A percentile compares a stretch with the other conserved stretches of the same genome.
Conservation (phyloP, 805 yeast species). For the Hanseniaspora opuntiae region DNA sequence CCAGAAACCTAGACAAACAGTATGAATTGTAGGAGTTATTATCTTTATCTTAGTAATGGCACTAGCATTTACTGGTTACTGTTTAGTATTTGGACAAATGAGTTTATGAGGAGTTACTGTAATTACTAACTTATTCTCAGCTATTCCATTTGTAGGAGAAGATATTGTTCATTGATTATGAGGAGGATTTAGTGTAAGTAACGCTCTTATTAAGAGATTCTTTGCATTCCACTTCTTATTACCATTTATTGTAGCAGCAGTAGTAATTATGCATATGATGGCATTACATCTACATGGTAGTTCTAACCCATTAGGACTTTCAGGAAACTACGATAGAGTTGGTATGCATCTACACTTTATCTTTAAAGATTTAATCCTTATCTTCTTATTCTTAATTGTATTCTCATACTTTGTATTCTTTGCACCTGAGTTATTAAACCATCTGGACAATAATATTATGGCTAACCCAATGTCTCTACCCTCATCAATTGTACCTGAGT, state of each 20-base stretch:
- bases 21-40: slow-evolving; percentile 14
- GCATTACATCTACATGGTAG: slow-evolving; percentile 10
- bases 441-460: slow-evolving; percentile 11
- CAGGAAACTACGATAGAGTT: slow-evolving; percentile 13
- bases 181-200: slow-evolving; percentile 6
- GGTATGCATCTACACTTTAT: slow-evolving; percentile 13
- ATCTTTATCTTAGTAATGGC: slow-evolving; percentile 14
- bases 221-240: slow-evolving; percentile 11
- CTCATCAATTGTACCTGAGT: slow-evolving; percentile 10
- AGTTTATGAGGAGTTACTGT: slow-evolving; percentile 9
- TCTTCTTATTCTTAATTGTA: slow-evolving; percentile 13
- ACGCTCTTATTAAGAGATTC: slow-evolving; percentile 9
- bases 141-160: slow-evolving; percentile 9
- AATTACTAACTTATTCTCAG: slow-evolving; percentile 10
- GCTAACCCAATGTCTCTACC: slow-evolving; percentile 8
- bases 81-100: slow-evolving; percentile 9
- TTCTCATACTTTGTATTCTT: slow-evolving; percentile 13
- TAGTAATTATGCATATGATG: slow-evolving; percentile 10
- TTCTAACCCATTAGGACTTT: slow-evolving; percentile 8
- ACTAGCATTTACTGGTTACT: slow-evolving; percentile 14
- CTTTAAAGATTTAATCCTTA: slow-evolving; percentile 12
- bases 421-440: slow-evolving; percentile 11
- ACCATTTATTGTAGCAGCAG: slow-evolving; percentile 7
- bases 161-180: slow-evolving; percentile 11
- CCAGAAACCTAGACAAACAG: slow-evolving; percentile 12